phyloP scores from a whole-genome alignment of 495 filamentous ascomycete species.

The Penicillium angulare region DNA sequence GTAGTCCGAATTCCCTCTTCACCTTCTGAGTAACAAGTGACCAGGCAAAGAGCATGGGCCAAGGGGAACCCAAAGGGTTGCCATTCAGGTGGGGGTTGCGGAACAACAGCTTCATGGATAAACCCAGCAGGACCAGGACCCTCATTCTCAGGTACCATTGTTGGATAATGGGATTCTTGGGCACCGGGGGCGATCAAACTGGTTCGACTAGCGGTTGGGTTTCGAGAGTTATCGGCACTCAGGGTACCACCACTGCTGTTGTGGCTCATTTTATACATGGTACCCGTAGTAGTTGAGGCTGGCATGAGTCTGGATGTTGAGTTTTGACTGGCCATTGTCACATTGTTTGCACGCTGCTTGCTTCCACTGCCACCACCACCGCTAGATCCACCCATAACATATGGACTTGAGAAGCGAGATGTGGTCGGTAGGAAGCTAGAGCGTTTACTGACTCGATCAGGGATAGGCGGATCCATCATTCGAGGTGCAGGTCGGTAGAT shows the following conservation, averaged over 20 bases:
- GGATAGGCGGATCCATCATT: constrained; percentile 64
- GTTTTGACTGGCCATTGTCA: constrained; percentile 95
- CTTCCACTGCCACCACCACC: constrained; percentile 22
- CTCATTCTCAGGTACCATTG: constrained; percentile 61
- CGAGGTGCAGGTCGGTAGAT: constrained; percentile 89
- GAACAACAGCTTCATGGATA: constrained; percentile 92
- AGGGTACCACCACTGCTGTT: constrained; percentile 64
- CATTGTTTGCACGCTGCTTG: constrained; percentile 59
- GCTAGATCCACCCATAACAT: constrained; percentile 61
- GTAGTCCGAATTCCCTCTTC: constrained; percentile 90
- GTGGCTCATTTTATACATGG: constrained; percentile 68
- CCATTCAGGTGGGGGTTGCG: constrained; percentile 96
- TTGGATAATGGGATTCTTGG: constrained; percentile 49
- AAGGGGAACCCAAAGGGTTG: constrained; percentile 94
- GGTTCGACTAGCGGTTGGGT: constrained; percentile 46
- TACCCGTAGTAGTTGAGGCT: constrained; percentile 43
- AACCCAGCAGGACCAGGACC: constrained; percentile 85
- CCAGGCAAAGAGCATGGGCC: constrained; percentile 88
- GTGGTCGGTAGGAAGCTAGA: constrained; percentile 78
- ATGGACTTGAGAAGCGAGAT: constrained; percentile 92
- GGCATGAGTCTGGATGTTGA: constrained; percentile 72
- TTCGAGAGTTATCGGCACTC: constrained; percentile 43
- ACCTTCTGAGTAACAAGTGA: constrained; percentile 97
- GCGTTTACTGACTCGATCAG: constrained; percentile 74
- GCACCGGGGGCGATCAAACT: constrained; percentile 45